Evolutionary conservation across 2,329 filamentous ascomycete genomes (phyloP), one percentile per base, ranked within the genome.

Genomic region (Chrysosphaeria jannelii): DNA sequence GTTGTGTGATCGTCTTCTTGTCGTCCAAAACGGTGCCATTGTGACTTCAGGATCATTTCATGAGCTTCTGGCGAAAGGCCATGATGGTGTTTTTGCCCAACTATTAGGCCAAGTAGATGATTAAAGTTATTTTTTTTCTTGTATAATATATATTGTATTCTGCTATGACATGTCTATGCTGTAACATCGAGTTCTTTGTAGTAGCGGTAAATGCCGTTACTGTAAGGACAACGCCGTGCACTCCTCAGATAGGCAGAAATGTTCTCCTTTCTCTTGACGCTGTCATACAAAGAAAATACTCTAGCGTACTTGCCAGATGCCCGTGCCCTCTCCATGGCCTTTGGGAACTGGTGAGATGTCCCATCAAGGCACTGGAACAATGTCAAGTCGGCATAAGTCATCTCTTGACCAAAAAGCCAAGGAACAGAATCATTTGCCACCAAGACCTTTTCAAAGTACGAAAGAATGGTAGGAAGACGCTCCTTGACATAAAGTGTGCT

Each of bases 311-410:
- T 52, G 3, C 51, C 53, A 13, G 47, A 47, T 13, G 47, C 48
- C 38, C 57, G 52, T 24, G 62, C 41, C 15, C 47, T 50, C 28
- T 46, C 43, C 34, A 69, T 39, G 17, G 69, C 61, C 33, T 65
- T 71, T 1, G 67, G 68, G 34, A 78, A 79, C 9, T 69, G 64
- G 41, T 56, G 69, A 23, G 50, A 47, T 19, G 61, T 42, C 3
- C 64, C 64, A 33, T 66, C 51, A 15, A 67, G 13, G 30, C 48
- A 45, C 50, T 76, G 69, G 48, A 68, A 79, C 1, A 78, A 37
- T 3, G 70, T 65, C 23, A 70, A 46, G 37, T 81, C 72, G 9
- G 69, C 72, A 39, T 69, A 74, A 0, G 61, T 71, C 30, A 79
- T 33, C 29, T 46, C 45, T 1, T 49, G 52, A 0, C 63, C 66